A percentile compares a stretch with the other conserved stretches of the same genome.
Conservation (phyloP, 371 early-diverging fungal genomes). For the Phascolomyces articulosus region DNA sequence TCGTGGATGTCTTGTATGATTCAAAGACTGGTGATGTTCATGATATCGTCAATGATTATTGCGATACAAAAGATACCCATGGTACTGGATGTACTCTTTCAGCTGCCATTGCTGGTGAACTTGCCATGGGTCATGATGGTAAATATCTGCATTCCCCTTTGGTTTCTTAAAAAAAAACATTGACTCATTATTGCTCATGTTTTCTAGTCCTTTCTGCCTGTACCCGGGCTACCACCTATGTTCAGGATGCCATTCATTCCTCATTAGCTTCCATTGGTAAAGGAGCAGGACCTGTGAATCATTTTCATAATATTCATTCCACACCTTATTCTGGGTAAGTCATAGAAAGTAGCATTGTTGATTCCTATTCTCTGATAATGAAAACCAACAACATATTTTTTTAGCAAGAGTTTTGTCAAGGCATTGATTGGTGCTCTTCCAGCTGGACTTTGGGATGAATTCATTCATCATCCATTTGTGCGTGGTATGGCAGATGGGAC, state of each 20-base stretch:
- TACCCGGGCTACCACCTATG: slow-evolving; percentile 62
- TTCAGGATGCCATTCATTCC: slow-evolving; percentile 60
- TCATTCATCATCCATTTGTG: slow-evolving; percentile 78
- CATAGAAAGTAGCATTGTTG: background rate
- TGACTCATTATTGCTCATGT: no score
- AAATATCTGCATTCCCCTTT: background rate
- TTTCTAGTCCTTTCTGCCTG: no score
- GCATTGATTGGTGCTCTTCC: slow-evolving; percentile 44
- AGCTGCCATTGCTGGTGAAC: slow-evolving; percentile 75
- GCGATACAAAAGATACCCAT: slow-evolving; percentile 74
- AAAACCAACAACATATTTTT: background rate
- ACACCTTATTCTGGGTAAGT: slow-evolving; percentile 55
- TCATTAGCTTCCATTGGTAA: slow-evolving; percentile 54
- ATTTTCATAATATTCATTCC: slow-evolving; percentile 58
- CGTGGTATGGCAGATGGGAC: slow-evolving; percentile 76
- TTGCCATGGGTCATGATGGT: slow-evolving; percentile 65
- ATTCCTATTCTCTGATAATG: no score
- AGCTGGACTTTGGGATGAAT: slow-evolving; percentile 65
- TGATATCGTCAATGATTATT: slow-evolving; percentile 57
- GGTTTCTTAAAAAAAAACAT: no score
- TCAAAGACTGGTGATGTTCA: slow-evolving; percentile 27
- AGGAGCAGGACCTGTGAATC: slow-evolving; percentile 82
- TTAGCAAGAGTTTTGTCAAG: slow-evolving; percentile 55
- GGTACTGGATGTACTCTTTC: slow-evolving; percentile 90
- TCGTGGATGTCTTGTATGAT: slow-evolving; percentile 73